A percentile compares a stretch with the other conserved stretches of the same genome.
Evolutionary conservation across 148 eudicot genomes (phyloP).

Genomic region (Spergularia marina): DNA sequence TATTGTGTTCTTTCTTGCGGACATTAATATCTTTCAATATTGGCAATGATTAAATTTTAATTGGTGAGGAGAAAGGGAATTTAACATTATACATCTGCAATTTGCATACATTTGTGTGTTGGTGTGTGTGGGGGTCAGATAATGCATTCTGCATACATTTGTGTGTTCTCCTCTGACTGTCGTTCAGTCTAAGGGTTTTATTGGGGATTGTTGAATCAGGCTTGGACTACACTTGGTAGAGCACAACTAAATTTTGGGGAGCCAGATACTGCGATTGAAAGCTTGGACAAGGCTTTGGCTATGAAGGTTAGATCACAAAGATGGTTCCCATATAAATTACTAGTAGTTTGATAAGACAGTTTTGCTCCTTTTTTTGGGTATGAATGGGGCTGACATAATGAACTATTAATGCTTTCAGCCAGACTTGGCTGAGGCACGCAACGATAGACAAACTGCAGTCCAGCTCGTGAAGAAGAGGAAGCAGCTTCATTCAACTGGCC

Average conservation of each 20-base stretch:
- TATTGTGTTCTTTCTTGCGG: too few species aligned
- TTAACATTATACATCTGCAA: neutral
- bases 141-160: neutral
- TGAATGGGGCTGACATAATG: neutral
- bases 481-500: slow-evolving; percentile 62
- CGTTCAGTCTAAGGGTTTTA: neutral
- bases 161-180: neutral
- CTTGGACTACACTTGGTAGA: slow-evolving; percentile 84
- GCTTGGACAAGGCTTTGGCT: slow-evolving; percentile 76
- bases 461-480: slow-evolving; percentile 69
- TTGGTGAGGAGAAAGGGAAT: neutral
- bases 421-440: slow-evolving; percentile 52
- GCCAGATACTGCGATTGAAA: slow-evolving; percentile 74
- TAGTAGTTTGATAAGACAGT: neutral
- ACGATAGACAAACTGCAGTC: slow-evolving; percentile 55
- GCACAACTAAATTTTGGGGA: slow-evolving; percentile 90
- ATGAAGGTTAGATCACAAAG: slow-evolving; percentile 44
- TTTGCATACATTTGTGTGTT: neutral
- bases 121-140: neutral
- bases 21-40: neutral
- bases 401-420: slow-evolving; percentile 48
- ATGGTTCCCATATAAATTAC: neutral
- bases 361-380: neutral
- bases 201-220: slow-evolving; percentile 38
- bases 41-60: neutral